phyloP scores from a whole-genome alignment of 1,139 yeast genomes.

The Suhomyces choctaworum region DNA sequence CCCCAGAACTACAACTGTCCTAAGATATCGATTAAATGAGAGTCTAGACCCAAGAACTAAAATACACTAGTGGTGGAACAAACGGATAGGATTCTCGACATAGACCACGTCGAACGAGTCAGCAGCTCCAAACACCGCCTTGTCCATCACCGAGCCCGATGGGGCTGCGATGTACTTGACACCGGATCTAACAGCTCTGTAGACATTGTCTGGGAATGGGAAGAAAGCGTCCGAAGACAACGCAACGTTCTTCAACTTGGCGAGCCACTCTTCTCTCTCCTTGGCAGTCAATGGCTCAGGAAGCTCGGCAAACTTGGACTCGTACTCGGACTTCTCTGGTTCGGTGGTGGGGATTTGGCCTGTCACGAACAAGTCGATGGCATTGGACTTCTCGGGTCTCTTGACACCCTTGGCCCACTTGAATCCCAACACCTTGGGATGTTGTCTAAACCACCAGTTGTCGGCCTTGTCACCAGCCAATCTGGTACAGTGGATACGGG shows the following conservation, averaged over 20 bases:
- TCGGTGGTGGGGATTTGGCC: conserved; percentile 88
- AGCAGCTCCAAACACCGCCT: conserved; percentile 94
- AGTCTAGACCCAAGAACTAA: conserved; percentile 11
- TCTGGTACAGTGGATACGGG: conserved; percentile 98
- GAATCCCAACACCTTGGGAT: conserved; percentile 87
- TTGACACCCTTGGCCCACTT: conserved; percentile 98
- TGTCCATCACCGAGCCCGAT: conserved; percentile 96
- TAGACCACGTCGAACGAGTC: conserved; percentile 84
- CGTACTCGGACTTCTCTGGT: conserved; percentile 92
- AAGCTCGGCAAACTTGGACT: conserved; percentile 76
- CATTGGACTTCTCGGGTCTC: conserved; percentile 98
- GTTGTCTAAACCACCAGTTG: conserved; percentile 99
- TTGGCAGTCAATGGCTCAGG: conserved; percentile 81
- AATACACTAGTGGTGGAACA: conserved; percentile 81
- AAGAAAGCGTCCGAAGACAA: conserved; percentile 96
- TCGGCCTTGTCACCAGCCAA: conserved; percentile 99
- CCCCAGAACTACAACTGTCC: not conserved
- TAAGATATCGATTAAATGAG: conserved; percentile 2
- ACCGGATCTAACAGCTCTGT: conserved; percentile 95
- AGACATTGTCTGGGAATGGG: conserved; percentile 99
- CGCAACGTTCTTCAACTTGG: conserved; percentile 79
- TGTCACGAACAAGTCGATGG: conserved; percentile 90
- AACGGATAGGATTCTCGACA: conserved; percentile 92
- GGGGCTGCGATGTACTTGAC: conserved; percentile 96
- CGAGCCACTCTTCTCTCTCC: conserved; percentile 88